These are phyloP conservation scores for Aureobasidium sp. DNA, from an alignment of 2,329 filamentous ascomycete species.

Conservation along the genomic window DNA sequence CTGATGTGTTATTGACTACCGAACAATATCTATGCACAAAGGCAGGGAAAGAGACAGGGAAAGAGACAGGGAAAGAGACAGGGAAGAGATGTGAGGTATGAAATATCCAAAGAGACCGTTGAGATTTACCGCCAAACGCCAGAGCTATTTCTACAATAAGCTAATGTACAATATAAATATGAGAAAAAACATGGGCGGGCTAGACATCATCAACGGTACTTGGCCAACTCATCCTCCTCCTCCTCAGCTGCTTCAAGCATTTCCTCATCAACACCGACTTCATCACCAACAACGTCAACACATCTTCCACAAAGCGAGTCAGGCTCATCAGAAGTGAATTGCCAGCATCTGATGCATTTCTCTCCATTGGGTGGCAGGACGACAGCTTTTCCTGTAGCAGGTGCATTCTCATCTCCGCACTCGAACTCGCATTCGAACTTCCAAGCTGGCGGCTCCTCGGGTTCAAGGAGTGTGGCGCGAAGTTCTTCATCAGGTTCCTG, in stretches of 20 bases:
- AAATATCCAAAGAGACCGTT: neutral
- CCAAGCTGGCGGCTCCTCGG: slow-evolving; percentile 30
- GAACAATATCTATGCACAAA: too few species aligned
- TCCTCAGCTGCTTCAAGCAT: slow-evolving; percentile 3
- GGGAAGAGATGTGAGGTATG: too few species aligned
- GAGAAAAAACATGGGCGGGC: too few species aligned
- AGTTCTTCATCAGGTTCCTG: slow-evolving; percentile 18
- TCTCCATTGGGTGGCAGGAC: slow-evolving; percentile 41
- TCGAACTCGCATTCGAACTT: slow-evolving; percentile 37
- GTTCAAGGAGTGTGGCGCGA: slow-evolving; percentile 9
- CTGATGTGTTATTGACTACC: too few species aligned
- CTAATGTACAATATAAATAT: neutral
- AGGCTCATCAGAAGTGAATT: slow-evolving; percentile 61
- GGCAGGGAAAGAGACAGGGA: too few species aligned
- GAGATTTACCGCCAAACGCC: neutral
- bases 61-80: too few species aligned
- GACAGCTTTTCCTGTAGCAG: slow-evolving; percentile 21
- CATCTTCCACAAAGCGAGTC: slow-evolving; percentile 67
- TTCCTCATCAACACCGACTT: neutral
- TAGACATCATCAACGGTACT: neutral
- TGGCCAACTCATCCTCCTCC: slow-evolving; percentile 4
- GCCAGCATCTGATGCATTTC: slow-evolving; percentile 89
- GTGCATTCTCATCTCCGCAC: slow-evolving; percentile 21
- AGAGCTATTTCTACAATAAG: slow-evolving; percentile 3
- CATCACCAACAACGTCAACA: slow-evolving; percentile 40